Base-by-base conservation (phyloP, 1,284 basidiomycete species). In the Ustilago xerochloae region DNA sequence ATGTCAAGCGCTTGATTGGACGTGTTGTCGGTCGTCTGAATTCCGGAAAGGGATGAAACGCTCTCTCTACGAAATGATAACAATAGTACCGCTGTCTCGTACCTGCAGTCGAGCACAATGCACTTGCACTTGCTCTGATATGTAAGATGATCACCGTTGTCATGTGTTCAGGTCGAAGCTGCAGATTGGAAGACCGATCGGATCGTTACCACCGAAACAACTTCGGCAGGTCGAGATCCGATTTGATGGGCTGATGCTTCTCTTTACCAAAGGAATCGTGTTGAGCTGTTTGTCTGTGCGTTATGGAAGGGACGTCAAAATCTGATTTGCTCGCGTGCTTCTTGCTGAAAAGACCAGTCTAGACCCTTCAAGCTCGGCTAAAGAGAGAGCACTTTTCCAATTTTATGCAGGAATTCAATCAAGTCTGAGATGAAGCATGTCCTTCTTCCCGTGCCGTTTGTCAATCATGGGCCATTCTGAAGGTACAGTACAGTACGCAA, bases 281-380 rank as follows among this genome's bases (percentile, higher is more conserved):
- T 24, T 10, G 41, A 45, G 8, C 35, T 36, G 15, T 13, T 7
- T n/a, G 22, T 29, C 43, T 32, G 46, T 48, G 46, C 46, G 46
- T 4, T 9, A 16, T 7, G 1, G 18, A 9, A 15, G 28, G 6
- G 45, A 12, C 26, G 16, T 3, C 2, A 29, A 22, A 29, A 13
- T 46, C 24, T 46, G 43, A 46, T 26, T 29, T 29, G 46, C 46
- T 48, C 46, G 46, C 46, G 46, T 48, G 46, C 46, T 29, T 48
- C 16, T 26, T 20, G n/a, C 10, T 13, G 30, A 48, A 18, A 2
- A 32, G 29, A 12, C 28, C 26, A 20, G 47, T 48, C 47, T 35
- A 49, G 48, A 35, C 48, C 48, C 48, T 49, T 20, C 30, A 18
- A 30, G 15, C 48, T 49, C 48, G 48, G 48, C 29, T 49, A 36